Evolutionary conservation across 768 basidiomycete species (phyloP).

Genomic region (Tricholoma bakamatsutake): DNA sequence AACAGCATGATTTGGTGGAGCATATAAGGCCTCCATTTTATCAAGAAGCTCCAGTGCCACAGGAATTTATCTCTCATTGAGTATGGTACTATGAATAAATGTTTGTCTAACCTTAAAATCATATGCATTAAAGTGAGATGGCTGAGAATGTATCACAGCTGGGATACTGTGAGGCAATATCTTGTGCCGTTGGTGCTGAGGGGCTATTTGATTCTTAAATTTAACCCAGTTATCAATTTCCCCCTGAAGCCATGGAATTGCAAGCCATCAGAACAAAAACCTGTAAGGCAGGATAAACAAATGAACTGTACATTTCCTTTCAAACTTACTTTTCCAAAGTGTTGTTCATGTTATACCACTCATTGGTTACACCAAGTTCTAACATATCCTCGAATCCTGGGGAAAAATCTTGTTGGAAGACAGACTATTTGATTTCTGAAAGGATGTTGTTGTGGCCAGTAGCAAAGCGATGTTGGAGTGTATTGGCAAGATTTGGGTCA

Average conservation of each 20-base stretch:
- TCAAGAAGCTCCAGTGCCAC: constrained; percentile 10
- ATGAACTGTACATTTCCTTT: neutral
- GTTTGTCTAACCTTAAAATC: constrained; percentile 14
- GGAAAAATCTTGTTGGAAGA: constrained; percentile 20
- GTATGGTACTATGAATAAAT: too few species aligned
- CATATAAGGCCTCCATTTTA: constrained; percentile 13
- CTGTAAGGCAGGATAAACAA: constrained; percentile 14
- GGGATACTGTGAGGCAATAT: constrained; percentile 28
- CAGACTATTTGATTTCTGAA: constrained; percentile 26
- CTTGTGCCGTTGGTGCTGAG: constrained; percentile 22
- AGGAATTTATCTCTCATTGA: neutral
- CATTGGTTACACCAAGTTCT: constrained; percentile 20
- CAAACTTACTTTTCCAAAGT: constrained; percentile 18
- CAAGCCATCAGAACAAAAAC: constrained; percentile 28
- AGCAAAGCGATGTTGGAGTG: constrained; percentile 37
- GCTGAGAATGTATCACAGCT: neutral
- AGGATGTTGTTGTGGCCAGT: constrained; percentile 15
- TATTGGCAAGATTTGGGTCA: constrained; percentile 31
- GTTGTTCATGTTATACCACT: constrained; percentile 23
- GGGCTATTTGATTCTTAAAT: constrained; percentile 14
- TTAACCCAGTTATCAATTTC: constrained; percentile 25
- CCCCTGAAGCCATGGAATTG: constrained; percentile 30
- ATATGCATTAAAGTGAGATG: neutral
- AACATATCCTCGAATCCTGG: constrained; percentile 29
- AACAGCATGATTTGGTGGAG: constrained; percentile 25